A percentile compares a stretch with the other conserved stretches of the same genome.
phyloP scores from a whole-genome alignment of 2,329 filamentous ascomycete species.

The Tolypocladium nubicola region DNA sequence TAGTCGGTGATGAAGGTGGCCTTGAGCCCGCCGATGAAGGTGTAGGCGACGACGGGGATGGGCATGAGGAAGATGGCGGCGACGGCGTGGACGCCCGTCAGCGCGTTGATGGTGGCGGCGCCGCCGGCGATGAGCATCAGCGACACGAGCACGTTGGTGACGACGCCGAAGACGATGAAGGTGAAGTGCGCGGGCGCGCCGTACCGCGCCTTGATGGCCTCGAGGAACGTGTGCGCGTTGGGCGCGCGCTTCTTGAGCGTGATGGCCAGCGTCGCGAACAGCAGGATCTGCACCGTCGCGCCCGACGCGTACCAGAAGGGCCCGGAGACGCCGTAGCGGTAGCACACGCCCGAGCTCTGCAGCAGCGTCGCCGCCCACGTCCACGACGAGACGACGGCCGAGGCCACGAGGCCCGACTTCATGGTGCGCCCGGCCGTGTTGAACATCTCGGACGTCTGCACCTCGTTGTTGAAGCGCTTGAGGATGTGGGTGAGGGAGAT shows the following conservation, averaged over 20 bases:
- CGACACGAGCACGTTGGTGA: constrained; percentile 80
- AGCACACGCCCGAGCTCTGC: constrained; percentile 72
- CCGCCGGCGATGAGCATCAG: constrained; percentile 84
- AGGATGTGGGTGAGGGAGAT: constrained; percentile 62
- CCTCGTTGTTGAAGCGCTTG: constrained; percentile 51
- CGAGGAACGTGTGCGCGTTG: constrained; percentile 77
- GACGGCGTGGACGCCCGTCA: constrained; percentile 44
- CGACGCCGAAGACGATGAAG: constrained; percentile 72
- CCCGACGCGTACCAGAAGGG: constrained; percentile 52
- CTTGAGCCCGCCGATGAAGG: constrained; percentile 69
- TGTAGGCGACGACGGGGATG: constrained; percentile 53
- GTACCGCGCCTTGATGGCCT: constrained; percentile 74
- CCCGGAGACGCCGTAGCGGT: constrained; percentile 61
- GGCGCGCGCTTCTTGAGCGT: constrained; percentile 79
- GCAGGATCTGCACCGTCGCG: constrained; percentile 77
- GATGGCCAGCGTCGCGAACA: constrained; percentile 86
- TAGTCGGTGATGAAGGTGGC: constrained; percentile 81
- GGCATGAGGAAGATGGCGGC: constrained; percentile 47
- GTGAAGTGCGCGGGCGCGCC: constrained; percentile 61
- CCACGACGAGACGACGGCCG: constrained; percentile 87
- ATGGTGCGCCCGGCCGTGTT: constrained; percentile 79
- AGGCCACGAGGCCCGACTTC: constrained; percentile 78
- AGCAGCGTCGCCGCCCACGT: constrained; percentile 83
- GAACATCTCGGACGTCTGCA: constrained; percentile 90
- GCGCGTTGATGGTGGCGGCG: constrained; percentile 39